phyloP scores from a whole-genome alignment of 352 stramenopile species.

The Globisporangium rhizosaccharum region DNA sequence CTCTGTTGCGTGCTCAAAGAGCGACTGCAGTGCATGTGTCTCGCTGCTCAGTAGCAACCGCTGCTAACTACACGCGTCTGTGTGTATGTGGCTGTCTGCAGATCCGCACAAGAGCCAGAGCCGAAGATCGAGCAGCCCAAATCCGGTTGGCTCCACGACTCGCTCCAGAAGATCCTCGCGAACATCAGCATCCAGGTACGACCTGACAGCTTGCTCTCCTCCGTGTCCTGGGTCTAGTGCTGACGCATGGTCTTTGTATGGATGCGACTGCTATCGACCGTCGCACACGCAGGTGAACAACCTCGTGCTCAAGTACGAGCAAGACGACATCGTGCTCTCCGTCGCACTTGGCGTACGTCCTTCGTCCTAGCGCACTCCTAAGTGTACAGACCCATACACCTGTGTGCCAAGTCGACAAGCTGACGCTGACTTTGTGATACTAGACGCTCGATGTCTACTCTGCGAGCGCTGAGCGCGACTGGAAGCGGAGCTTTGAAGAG shows the following conservation, averaged over 20 bases:
- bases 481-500: slow-evolving; percentile 67
- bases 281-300: slow-evolving; percentile 59
- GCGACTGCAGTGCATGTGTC: neutral
- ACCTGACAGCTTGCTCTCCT: neutral
- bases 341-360: slow-evolving; percentile 65
- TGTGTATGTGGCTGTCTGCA: neutral
- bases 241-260: neutral
- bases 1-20: neutral
- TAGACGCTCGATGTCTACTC: slow-evolving; percentile 78
- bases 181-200: slow-evolving; percentile 73
- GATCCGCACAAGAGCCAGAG: slow-evolving; percentile 11
- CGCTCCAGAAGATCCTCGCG: slow-evolving; percentile 72
- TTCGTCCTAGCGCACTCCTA: no score
- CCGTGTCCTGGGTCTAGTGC: neutral
- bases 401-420: no score
- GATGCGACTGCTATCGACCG: neutral
- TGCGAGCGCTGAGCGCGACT: slow-evolving; percentile 47
- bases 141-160: slow-evolving; percentile 75
- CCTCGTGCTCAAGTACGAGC: slow-evolving; percentile 85
- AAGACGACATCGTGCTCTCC: slow-evolving; percentile 83
- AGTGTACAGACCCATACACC: neutral
- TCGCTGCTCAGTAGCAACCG: neutral
- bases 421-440: neutral
- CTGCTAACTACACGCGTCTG: neutral
- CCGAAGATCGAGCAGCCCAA: slow-evolving; percentile 74